Conservation (phyloP, 129 eudicot species). For the Flaveria linearis region DNA sequence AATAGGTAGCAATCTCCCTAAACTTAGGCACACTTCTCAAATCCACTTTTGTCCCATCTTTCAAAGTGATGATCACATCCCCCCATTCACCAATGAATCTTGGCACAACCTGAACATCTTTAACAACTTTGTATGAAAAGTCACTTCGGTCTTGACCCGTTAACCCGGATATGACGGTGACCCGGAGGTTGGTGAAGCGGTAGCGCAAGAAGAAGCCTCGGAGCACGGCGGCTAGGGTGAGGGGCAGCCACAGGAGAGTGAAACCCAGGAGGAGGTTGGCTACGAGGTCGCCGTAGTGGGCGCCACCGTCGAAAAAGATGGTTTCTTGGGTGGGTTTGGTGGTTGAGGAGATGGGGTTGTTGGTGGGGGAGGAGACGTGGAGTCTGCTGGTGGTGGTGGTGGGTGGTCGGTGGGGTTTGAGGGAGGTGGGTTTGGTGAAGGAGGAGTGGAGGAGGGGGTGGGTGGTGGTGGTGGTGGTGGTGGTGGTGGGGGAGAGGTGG, state of each 20-base stretch:
- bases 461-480: conserved; percentile 24
- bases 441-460: conserved; percentile 25
- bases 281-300: conserved; percentile 87
- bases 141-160: conserved; percentile 96
- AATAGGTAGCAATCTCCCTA: conserved; percentile 88
- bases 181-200: conserved; percentile 83
- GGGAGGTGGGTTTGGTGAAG: conserved; percentile 39
- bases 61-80: conserved; percentile 79
- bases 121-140: conserved; percentile 71
- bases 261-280: conserved; percentile 89
- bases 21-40: conserved; percentile 95
- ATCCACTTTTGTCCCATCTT: conserved; percentile 92
- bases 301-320: conserved; percentile 91
- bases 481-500: conserved; percentile 24
- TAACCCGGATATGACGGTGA: conserved; percentile 86
- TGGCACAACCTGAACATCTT: conserved; percentile 92
- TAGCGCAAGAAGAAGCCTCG: conserved; percentile 82
- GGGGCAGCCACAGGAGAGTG: conserved; percentile 90
- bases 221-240: conserved; percentile 88
- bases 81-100: conserved; percentile 99
- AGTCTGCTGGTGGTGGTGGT: conserved; percentile 41
- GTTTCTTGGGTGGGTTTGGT: conserved; percentile 63
- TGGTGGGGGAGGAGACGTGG: conserved; percentile 64
- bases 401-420: conserved; percentile 39
- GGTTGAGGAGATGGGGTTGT: conserved; percentile 49